A percentile compares a stretch with the other conserved stretches of the same genome.
Conservation (phyloP, 768 basidiomycete genomes). For the Austroboletus festivus region DNA sequence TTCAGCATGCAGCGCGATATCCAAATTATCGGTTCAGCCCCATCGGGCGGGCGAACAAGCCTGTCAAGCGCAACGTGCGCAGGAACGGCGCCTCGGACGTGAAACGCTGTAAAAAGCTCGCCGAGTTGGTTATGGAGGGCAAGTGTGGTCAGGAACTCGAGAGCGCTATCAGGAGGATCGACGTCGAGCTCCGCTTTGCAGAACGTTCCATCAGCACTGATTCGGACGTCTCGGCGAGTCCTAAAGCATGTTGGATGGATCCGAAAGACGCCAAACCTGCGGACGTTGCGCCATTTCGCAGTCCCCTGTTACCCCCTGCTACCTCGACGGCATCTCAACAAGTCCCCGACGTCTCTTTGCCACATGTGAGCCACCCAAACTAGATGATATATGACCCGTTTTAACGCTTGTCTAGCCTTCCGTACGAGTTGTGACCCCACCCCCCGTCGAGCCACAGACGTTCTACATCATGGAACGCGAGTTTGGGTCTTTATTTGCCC, state of each 20-base stretch:
- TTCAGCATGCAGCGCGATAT: conserved; percentile 44
- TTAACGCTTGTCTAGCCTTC: conserved; percentile 10
- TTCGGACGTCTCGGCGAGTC: background rate
- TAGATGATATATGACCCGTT: background rate
- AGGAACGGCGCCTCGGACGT: conserved; percentile 48
- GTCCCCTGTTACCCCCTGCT: conserved; percentile 30
- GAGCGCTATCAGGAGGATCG: conserved; percentile 39
- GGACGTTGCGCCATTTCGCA: conserved; percentile 25
- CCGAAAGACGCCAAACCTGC: background rate
- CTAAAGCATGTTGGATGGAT: background rate
- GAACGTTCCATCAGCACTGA: background rate
- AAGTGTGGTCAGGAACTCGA: conserved; percentile 49
- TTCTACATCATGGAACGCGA: background rate
- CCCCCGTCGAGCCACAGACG: conserved; percentile 2
- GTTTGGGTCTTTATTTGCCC: background rate
- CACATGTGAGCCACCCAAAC: conserved; percentile 13
- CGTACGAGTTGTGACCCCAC: background rate
- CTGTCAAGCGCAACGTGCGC: conserved; percentile 49
- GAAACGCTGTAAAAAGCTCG: conserved; percentile 47
- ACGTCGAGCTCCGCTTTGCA: conserved; percentile 1
- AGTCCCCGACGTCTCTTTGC: background rate
- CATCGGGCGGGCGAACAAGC: conserved; percentile 39
- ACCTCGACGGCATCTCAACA: background rate
- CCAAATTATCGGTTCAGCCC: conserved; percentile 58
- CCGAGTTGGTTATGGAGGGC: conserved; percentile 48